Base-by-base conservation (phyloP, 2,329 filamentous ascomycete genomes). In the Aschersonia sp. region DNA sequence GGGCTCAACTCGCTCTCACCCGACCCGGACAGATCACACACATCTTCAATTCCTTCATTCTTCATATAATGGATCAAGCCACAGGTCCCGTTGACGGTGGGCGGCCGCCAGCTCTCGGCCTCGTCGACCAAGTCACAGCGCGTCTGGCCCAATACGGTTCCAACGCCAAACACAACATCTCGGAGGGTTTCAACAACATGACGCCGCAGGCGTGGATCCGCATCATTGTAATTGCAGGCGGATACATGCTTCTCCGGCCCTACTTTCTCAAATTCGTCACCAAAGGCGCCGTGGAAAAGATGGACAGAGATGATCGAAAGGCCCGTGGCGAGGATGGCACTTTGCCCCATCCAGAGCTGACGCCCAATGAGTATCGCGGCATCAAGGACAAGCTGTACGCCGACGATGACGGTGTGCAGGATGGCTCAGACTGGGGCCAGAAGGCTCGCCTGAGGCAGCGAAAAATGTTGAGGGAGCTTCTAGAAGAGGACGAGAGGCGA, bases 231-330 rank as follows among this genome's bases (percentile, higher is more conserved):
- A 75, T 87, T 51, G 75, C 87, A 22, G 78, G 86, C 57, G 81
- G 77, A 48, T 94, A 90, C 68, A 60, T 81, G 53, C 73, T 92
- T 46, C 57, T 87, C 30, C 79, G 87, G 1, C 85, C 85, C 0
- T 87, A 87, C 61, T 63, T 89, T 46, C 72, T 89, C 57, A 83
- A 82, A 58, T 64, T 79, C 39, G 79, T 79, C 55, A 77, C 73
- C 51, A 78, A 76, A 56, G 65, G 73, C 52, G 79, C 85, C 58
- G 76, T 80, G 61, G 73, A 73, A 57, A 71, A 81, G 59, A 70
- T 84, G 58, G 79, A 81, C 56, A 71, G 80, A 57, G 72, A 76
- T 52, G 69, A 71, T 7, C 65, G 60, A 46, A 67, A 66, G 30
- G 59, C 75, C 9, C 50, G 50, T 30, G 47, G 37, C 37, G 46